Base-by-base conservation (phyloP, 2,329 filamentous ascomycete genomes). In the Seiridium unicorne region DNA sequence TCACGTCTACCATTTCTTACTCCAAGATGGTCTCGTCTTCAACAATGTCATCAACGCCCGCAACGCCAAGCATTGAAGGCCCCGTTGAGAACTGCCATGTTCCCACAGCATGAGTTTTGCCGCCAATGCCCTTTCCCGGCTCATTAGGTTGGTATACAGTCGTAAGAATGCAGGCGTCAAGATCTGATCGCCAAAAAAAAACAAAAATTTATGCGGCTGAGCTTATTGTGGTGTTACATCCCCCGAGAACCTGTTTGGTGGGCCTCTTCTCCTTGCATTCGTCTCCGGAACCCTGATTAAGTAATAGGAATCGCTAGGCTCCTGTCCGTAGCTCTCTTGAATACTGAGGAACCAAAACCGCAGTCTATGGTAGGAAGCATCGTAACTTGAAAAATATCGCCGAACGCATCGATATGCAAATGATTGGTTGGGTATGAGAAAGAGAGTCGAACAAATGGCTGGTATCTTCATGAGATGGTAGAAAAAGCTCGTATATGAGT, bases 381-480 rank as follows among this genome's bases (percentile, higher is more conserved):
- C 40, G n/a, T 9, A 38, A 35, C 18, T 54, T 44, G 11, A 44
- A 55, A 55, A 32, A 44, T 44, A 44, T 44, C 38, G 53, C 40
- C 36, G 10, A 34, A 44, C 10, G 36, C 51, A 44, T 42, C 51
- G 36, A 44, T 57, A 57, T 57, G 54, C 54, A 46, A 34, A 46
- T 57, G 54, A 34, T 55, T 34, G 53, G 44, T 48, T 11, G 40
- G 53, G 36, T 46, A 57, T 57, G 26, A 13, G 47, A 57, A 47
- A n/a, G 8, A 38, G 47, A 57, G 36, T 32, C 40, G 31, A 32
- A 57, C 35, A n/a, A 34, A 48, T 18, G 34, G 54, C 26, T 57
- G 54, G 54, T 57, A 57, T 57, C 54, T 9, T 57, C 42, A 18
- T 46, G 44, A 57, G 38, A 57, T 35, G 42, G 47, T 57, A 48